Evolutionary conservation across 2,329 filamentous ascomycete species (phyloP).

Genomic region (Rhynchosporium graminicola): DNA sequence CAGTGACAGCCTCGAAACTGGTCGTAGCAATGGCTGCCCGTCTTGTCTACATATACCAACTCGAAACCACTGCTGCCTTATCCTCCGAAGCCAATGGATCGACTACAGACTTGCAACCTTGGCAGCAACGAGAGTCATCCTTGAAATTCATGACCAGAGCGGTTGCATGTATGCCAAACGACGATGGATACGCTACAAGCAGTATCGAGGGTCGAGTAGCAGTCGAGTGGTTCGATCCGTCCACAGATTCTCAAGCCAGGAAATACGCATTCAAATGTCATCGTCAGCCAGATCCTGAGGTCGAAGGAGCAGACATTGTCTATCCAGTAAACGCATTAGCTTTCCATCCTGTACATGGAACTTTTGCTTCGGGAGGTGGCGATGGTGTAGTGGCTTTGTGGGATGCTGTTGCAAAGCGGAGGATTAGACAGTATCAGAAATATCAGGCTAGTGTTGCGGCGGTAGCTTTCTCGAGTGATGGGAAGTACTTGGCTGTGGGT

Average conservation of each 20-base stretch:
- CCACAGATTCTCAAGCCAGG: slow-evolving; percentile 78
- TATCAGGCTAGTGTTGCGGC: slow-evolving; percentile 63
- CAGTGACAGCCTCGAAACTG: slow-evolving; percentile 74
- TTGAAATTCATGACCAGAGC: slow-evolving; percentile 95
- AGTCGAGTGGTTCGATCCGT: slow-evolving; percentile 97
- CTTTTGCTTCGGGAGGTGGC: slow-evolving; percentile 71
- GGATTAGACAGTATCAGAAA: slow-evolving; percentile 69
- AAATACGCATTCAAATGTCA: slow-evolving; percentile 99
- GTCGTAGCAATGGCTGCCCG: slow-evolving; percentile 95
- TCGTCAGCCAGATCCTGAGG: slow-evolving; percentile 67
- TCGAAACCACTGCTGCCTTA: slow-evolving; percentile 64
- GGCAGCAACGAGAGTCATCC: slow-evolving; percentile 91
- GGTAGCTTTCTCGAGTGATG: slow-evolving; percentile 63
- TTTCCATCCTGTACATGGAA: slow-evolving; percentile 65
- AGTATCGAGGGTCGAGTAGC: slow-evolving; percentile 95
- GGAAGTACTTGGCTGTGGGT: slow-evolving; percentile 64
- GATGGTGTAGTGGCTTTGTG: slow-evolving; percentile 72
- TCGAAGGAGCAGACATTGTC: slow-evolving; percentile 63
- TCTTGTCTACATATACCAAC: slow-evolving; percentile 92
- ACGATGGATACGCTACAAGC: slow-evolving; percentile 87
- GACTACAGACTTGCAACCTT: slow-evolving; percentile 65
- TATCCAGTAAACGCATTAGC: slow-evolving; percentile 72
- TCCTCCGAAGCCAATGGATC: slow-evolving; percentile 49
- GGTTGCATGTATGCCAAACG: slow-evolving; percentile 94
- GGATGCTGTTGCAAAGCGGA: slow-evolving; percentile 70